Conservation (phyloP, 2,329 filamentous ascomycete species). For the Fusarium proliferatum region DNA sequence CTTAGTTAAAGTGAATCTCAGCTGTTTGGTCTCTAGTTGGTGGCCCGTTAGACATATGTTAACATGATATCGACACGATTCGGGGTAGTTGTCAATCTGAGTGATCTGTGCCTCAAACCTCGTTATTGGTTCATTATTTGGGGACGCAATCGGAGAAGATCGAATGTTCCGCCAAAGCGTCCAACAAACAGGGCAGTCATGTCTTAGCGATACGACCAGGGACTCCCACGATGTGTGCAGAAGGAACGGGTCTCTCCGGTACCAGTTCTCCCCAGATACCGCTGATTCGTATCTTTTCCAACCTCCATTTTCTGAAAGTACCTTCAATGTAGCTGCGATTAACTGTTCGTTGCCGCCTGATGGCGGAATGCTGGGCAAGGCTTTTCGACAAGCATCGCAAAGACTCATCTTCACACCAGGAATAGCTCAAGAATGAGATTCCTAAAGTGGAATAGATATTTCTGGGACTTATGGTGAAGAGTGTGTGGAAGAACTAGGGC, state of each 20-base stretch:
- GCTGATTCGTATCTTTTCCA: no score
- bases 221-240: fast-evolving
- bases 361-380: fast-evolving
- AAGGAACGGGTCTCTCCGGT: fast-evolving
- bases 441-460: no score
- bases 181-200: background rate
- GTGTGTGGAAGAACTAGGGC: no score
- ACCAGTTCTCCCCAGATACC: no score
- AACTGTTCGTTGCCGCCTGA: fast-evolving
- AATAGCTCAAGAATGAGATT: no score
- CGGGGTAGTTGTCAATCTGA: no score
- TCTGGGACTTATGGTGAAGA: no score
- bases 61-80: fast-evolving
- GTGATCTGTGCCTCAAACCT: fast-evolving
- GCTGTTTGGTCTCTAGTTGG: fast-evolving
- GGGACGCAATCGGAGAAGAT: fast-evolving
- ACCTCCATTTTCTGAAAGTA: fast-evolving
- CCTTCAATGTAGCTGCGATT: fast-evolving
- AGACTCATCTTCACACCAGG: background rate
- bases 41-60: fast-evolving
- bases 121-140: fast-evolving
- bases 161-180: background rate
- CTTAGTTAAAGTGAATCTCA: fast-evolving
- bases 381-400: background rate
- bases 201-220: fast-evolving